Conservation (phyloP, 202 grass and related monocot genomes). For the Zoysia matrella region DNA sequence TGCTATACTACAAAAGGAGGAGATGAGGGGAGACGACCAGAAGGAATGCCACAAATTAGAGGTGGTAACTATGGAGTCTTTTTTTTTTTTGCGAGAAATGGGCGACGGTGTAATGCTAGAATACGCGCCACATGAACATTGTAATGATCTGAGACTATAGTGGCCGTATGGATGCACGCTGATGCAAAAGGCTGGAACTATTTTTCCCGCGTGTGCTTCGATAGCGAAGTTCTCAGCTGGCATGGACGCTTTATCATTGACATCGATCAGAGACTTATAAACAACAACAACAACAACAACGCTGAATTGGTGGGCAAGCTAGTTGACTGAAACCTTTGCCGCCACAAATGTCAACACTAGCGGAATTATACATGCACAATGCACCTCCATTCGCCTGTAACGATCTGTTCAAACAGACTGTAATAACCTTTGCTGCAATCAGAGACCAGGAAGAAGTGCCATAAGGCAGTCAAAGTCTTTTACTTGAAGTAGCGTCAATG, state of each 20-base stretch:
- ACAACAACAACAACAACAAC: too few species aligned
- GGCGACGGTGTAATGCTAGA: too few species aligned
- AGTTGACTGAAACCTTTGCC: not conserved
- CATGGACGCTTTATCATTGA: not conserved
- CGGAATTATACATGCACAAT: not conserved
- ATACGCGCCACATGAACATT: too few species aligned
- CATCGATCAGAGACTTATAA: not conserved
- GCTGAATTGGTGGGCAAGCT: not conserved
- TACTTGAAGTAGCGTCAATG: not conserved
- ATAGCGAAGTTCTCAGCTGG: not conserved
- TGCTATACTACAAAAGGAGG: too few species aligned
- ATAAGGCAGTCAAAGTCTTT: not conserved
- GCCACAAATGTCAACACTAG: not conserved
- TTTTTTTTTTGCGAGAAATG: too few species aligned
- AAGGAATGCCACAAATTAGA: too few species aligned
- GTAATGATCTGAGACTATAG: too few species aligned
- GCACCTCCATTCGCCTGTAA: not conserved
- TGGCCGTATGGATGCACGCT: too few species aligned
- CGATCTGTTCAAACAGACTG: not conserved
- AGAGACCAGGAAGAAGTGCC: not conserved
- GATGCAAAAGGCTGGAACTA: too few species aligned
- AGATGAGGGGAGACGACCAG: too few species aligned
- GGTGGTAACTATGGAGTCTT: too few species aligned
- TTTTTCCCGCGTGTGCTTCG: not conserved
- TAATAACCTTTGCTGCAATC: slow-evolving; percentile 5